Conservation (phyloP, 73 alveolate genomes). For the Paramecium biaurelia region DNA sequence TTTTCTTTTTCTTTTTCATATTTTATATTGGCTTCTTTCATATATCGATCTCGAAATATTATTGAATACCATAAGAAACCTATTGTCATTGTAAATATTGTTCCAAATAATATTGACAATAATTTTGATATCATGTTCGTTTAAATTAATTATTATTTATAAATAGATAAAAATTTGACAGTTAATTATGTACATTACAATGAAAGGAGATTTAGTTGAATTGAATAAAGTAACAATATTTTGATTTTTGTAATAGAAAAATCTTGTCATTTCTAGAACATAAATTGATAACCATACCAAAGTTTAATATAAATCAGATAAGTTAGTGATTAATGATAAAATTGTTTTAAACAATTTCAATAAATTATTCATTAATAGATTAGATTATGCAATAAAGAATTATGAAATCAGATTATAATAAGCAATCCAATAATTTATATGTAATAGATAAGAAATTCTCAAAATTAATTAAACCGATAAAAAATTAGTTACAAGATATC, state of each 20-base stretch:
- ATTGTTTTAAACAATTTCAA: not conserved
- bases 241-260: not conserved
- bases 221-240: not conserved
- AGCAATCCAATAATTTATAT: not conserved
- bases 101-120: not conserved
- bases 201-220: conserved; percentile 2
- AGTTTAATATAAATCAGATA: not conserved
- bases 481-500: not conserved
- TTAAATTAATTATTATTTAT: not conserved
- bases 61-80: not conserved
- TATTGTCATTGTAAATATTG: not conserved
- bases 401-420: not conserved
- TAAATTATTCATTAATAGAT: not conserved
- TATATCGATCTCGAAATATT: not conserved
- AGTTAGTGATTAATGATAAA: not conserved
- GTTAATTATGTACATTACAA: not conserved
- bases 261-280: not conserved
- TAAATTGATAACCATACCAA: not conserved
- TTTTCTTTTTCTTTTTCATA: not conserved
- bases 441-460: not conserved
- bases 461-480: not conserved
- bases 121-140: not conserved
- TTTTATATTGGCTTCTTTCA: not conserved
- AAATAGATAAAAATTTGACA: not conserved
- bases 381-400: not conserved